phyloP scores from a whole-genome alignment of 1,284 basidiomycete genomes.

The Tilletia indica region DNA sequence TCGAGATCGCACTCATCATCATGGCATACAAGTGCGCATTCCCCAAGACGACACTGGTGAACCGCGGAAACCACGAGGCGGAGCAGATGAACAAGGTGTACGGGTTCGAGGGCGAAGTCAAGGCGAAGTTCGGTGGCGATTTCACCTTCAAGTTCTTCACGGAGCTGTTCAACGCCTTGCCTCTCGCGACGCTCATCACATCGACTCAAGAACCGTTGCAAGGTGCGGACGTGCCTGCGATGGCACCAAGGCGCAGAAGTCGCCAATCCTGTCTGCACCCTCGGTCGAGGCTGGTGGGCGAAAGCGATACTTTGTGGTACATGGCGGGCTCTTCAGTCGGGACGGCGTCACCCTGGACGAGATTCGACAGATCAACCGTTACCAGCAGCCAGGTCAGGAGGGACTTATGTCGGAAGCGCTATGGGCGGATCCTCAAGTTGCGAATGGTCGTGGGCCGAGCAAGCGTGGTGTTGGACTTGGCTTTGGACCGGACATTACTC shows the following conservation, averaged over 20 bases:
- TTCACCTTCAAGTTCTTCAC: slow-evolving; percentile 54
- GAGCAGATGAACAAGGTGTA: slow-evolving; percentile 80
- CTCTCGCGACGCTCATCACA: slow-evolving; percentile 80
- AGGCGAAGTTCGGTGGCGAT: slow-evolving; percentile 58
- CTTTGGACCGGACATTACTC: slow-evolving; percentile 71
- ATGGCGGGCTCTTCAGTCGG: slow-evolving; percentile 85
- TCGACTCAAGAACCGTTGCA: slow-evolving; percentile 66
- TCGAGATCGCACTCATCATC: slow-evolving; percentile 89
- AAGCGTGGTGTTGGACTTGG: slow-evolving; percentile 94
- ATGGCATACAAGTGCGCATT: slow-evolving; percentile 86
- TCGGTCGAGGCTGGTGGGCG: slow-evolving; percentile 58
- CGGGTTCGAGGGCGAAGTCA: slow-evolving; percentile 94
- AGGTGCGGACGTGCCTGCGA: slow-evolving; percentile 35
- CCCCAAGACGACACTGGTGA: slow-evolving; percentile 50
- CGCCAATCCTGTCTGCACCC: slow-evolving; percentile 67
- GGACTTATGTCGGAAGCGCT: slow-evolving; percentile 79
- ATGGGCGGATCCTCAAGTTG: slow-evolving; percentile 83
- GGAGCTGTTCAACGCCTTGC: slow-evolving; percentile 57
- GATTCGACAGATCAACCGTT: slow-evolving; percentile 77
- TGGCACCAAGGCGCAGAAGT: slow-evolving; percentile 40
- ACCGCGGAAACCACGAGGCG: slow-evolving; percentile 94
- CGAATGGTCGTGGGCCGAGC: slow-evolving; percentile 87
- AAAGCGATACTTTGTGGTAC: slow-evolving; percentile 92
- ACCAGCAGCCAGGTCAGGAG: slow-evolving; percentile 83
- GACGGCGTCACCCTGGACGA: slow-evolving; percentile 91